Evolutionary conservation across 208 protist species (phyloP).

Genomic region (Trypanosoma platydactyli): DNA sequence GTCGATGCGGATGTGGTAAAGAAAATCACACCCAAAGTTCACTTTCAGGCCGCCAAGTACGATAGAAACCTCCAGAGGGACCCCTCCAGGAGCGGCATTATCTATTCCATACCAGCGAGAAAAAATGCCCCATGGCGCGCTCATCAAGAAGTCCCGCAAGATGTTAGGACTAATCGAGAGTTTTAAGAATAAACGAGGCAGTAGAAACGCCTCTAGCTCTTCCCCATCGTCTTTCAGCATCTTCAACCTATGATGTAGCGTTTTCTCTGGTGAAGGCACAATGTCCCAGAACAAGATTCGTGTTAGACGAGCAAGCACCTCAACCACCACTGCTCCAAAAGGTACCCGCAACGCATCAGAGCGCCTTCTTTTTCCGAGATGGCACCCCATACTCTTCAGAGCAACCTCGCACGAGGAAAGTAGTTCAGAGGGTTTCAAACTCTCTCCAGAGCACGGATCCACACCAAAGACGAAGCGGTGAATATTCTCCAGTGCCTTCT

Average conservation of each 20-base stretch:
- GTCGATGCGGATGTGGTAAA: slow-evolving; percentile 17
- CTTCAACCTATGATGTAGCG: not conserved
- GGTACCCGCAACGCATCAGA: slow-evolving; percentile 7
- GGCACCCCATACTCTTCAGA: slow-evolving; percentile 13
- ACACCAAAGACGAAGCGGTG: slow-evolving; percentile 28
- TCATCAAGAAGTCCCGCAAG: slow-evolving; percentile 28
- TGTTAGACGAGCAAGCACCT: slow-evolving; percentile 28
- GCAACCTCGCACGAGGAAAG: slow-evolving; percentile 13
- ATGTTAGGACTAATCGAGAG: slow-evolving; percentile 17
- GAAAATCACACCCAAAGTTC: slow-evolving; percentile 44
- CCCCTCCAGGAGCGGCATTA: not conserved
- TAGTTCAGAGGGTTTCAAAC: slow-evolving; percentile 9
- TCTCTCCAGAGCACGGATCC: not conserved
- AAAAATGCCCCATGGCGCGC: slow-evolving; percentile 20
- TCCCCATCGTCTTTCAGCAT: slow-evolving; percentile 19
- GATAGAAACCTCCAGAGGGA: slow-evolving; percentile 24
- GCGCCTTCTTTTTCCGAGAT: slow-evolving; percentile 13
- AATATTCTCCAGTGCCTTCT: slow-evolving; percentile 12
- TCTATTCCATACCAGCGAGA: slow-evolving; percentile 16
- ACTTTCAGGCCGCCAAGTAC: slow-evolving; percentile 20
- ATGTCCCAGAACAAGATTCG: slow-evolving; percentile 27
- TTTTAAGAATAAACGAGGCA: slow-evolving; percentile 34
- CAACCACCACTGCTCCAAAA: slow-evolving; percentile 22
- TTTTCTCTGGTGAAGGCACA: not conserved
- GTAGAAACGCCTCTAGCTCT: slow-evolving; percentile 21